Evolutionary conservation across 176 grass and related monocot species (phyloP).

Genomic region (Eleusine coracana): DNA sequence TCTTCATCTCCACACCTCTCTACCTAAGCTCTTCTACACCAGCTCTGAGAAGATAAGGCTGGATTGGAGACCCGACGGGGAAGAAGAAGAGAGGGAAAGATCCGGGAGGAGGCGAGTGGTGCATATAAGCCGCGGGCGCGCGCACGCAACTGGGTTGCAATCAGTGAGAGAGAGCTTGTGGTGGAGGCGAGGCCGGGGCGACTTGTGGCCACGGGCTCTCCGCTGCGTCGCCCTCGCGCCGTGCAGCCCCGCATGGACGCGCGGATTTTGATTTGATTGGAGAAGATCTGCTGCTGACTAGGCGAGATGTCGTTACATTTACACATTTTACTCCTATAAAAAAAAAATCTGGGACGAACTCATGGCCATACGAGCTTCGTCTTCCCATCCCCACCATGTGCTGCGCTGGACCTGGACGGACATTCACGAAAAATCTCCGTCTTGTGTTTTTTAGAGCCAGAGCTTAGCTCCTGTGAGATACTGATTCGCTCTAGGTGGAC

Average conservation of each 20-base stretch:
- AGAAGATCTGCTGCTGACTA: conserved; percentile 23
- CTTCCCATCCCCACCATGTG: not conserved
- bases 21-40: not conserved
- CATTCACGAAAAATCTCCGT: too few species aligned
- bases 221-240: not conserved
- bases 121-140: conserved; percentile 42
- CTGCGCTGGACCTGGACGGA: not conserved
- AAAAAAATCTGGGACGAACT: not conserved
- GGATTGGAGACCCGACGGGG: not conserved
- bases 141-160: conserved; percentile 21
- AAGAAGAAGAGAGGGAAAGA: not conserved
- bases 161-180: conserved; percentile 47
- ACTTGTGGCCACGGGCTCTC: conserved; percentile 36
- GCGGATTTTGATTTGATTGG: conserved; percentile 33
- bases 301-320: not conserved
- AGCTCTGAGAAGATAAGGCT: conserved; percentile 26
- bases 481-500: not conserved
- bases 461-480: not conserved
- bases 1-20: conserved; percentile 55
- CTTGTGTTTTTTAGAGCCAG: not conserved
- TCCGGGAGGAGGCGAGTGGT: conserved; percentile 30
- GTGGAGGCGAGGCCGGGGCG: conserved; percentile 14
- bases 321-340: not conserved
- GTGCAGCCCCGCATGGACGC: conserved; percentile 1
- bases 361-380: conserved; percentile 1